These are phyloP conservation scores for Umbelopsis sp. DNA, from an alignment of 192 early-diverging fungal species.

Conservation along the genomic window DNA sequence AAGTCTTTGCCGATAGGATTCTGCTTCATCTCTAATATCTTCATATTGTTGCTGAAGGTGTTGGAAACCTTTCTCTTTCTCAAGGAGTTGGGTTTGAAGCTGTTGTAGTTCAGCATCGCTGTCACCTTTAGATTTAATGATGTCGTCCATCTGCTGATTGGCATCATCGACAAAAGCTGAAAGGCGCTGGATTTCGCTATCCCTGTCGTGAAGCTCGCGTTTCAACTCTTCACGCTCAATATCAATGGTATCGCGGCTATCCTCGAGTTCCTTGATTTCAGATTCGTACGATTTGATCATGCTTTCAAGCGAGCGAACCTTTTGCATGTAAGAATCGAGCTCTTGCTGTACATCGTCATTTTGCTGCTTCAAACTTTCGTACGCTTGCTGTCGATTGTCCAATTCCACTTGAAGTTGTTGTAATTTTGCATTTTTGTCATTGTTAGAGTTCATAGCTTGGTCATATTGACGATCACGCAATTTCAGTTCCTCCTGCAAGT, in stretches of 20 bases:
- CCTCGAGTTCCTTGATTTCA: neutral
- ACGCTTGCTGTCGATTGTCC: neutral
- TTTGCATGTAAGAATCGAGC: neutral
- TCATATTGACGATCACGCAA: slow-evolving; percentile 5
- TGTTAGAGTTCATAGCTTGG: neutral
- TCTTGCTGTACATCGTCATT: neutral
- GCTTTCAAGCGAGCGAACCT: neutral
- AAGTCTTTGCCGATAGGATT: too few relatives aligned
- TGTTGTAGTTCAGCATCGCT: neutral
- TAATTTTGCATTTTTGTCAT: neutral
- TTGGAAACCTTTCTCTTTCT: neutral
- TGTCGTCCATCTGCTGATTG: too few relatives aligned
- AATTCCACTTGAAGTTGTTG: neutral
- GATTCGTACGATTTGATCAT: neutral
- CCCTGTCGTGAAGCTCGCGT: too few relatives aligned
- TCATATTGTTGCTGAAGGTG: neutral
- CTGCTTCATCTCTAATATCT: too few relatives aligned
- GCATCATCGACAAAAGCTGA: too few relatives aligned
- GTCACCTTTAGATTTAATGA: neutral
- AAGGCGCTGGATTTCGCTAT: too few relatives aligned
- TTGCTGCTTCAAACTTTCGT: neutral
- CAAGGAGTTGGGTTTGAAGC: neutral
- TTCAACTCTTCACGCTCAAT: too few relatives aligned
- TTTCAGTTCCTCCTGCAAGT: neutral
- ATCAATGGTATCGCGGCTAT: too few relatives aligned